Evolutionary conservation across 1,284 basidiomycete genomes (phyloP), one percentile per base, ranked within the genome.

Genomic region (Athelia sp.): DNA sequence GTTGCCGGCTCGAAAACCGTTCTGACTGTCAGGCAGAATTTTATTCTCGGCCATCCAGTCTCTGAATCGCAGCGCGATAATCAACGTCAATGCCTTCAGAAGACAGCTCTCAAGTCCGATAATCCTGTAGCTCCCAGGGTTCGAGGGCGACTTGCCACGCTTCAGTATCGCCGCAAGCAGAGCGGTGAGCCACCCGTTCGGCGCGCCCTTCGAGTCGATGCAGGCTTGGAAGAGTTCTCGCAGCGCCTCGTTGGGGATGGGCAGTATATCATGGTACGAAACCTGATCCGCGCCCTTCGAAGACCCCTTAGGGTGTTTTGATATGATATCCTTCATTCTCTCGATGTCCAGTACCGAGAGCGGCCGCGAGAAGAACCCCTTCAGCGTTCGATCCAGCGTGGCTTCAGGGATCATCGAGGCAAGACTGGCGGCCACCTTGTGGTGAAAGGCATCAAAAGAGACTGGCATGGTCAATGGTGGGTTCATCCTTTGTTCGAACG

Each of bases 341-440:
- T 48, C 50, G 23, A 51, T 49, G 10, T 51, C 50, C 17, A n/a
- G 19, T 2, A 49, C 13, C 14, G 38, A 32, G 15, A 51, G 43
- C 4, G 36, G 35, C 9, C 51, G 47, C n/a, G 48, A 50, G 32
- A 54, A 52, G 1, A 43, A 31, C 14, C 10, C 6, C 2, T 43
- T 13, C 13, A 46, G 45, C n/a, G 36, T 40, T 10, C 36, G 4
- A 15, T 40, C 36, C n/a, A 22, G 4, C 6, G 36, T 40, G 8
- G 2, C 17, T 47, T 21, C 21, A 17, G 50, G 46, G 22, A 51
- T 47, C 2, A 31, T 3, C 10, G 19, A 21, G 11, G 46, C 45
- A 3, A 11, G 14, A 11, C 19, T 8, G 2, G 45, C 3, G 23
- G 21, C 19, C 3, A 32, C 9, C 13, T 42, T 31, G 13, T 17